Evolutionary conservation across 164 flowering plant genomes (phyloP), one percentile per base, ranked within the genome.

Genomic region (Kingdonia uniflora): DNA sequence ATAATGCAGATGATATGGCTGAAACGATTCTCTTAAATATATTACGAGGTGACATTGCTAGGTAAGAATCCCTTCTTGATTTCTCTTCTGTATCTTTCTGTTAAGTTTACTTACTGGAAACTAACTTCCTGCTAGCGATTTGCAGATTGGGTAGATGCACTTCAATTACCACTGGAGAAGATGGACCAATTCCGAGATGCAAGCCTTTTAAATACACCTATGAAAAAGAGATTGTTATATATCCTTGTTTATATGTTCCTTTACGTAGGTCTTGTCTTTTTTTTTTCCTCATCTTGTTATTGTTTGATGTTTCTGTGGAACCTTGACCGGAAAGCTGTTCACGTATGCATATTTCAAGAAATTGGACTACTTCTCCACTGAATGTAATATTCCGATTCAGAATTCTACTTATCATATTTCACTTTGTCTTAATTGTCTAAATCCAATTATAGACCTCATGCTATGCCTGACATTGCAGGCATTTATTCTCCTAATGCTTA

Each of bases 151-250:
- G 94, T 70, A 74, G 96, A 62, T 92, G 99, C 73, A 88, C 99
- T 41, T 79, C 75, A 24, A 88, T 92, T 39, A 75, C 70, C 25
- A 92, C 96, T 6, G 97, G 99, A 23, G 99, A 88, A 76, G 99
- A 92, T 74, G 99, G 99, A 55, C 95, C 97, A 40, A 88, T 86
- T 62, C 97, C 97, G 51, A 82, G 99, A 77, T 92, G 97, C 95
- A 92, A 92, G 68, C 99, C 99, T 47, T 92, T 92, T 47, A 92
- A 92, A 62, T 84, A 92, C 73, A 84, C 99, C 15, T 92, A 88
- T 47, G 99, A 92, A 76, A 92, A 92, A 78, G 97, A 92, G 84
- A 92, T 92, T 68, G 99, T 92, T 55, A 88, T 92, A 92, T 92
- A 92, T 92, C 99, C 99, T 92, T 74, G 19, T 52, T 38, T 40